Percentiles rank a stretch among this genome's conserved stretches.
phyloP scores from a whole-genome alignment of 306 rosid genomes.

The Medicago arabica region DNA sequence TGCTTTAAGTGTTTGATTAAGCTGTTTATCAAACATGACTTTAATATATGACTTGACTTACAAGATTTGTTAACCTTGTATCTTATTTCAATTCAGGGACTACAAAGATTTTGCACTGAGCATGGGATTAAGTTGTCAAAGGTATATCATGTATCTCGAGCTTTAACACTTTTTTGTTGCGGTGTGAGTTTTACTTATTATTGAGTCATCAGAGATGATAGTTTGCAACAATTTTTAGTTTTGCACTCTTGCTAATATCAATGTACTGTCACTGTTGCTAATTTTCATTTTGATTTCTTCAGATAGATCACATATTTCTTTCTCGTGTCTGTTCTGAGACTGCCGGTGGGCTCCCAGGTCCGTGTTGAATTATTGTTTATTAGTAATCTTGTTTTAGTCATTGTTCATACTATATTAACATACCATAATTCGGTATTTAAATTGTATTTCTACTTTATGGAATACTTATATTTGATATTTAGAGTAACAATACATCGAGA shows the following conservation, averaged over 20 bases:
- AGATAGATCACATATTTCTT: conserved; percentile 94
- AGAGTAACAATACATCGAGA: conserved; percentile 1
- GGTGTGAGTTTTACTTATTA: conserved; percentile 14
- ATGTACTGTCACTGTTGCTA: background rate
- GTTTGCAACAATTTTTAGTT: conserved; percentile 9
- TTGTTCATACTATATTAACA: conserved; percentile 8
- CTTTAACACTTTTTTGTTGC: background rate
- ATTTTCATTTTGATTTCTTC: conserved; percentile 40
- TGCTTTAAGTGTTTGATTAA: background rate
- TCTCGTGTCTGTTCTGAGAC: conserved; percentile 96
- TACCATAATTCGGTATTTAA: background rate
- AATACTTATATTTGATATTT: conserved; percentile 27
- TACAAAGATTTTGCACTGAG: conserved; percentile 91
- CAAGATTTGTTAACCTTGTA: conserved; percentile 15
- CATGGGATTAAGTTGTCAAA: conserved; percentile 81
- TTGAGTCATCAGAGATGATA: conserved; percentile 23
- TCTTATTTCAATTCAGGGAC: conserved; percentile 56
- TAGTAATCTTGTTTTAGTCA: conserved; percentile 24
- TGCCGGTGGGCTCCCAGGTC: conserved; percentile 96
- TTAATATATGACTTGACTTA: background rate
- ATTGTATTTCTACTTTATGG: background rate
- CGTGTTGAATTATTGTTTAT: conserved; percentile 39
- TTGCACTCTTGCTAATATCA: background rate
- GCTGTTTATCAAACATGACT: background rate
- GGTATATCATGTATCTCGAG: conserved; percentile 49